Evolutionary conservation across 176 grass and related monocot species (phyloP).

Genomic region (Tuctoria greenei): DNA sequence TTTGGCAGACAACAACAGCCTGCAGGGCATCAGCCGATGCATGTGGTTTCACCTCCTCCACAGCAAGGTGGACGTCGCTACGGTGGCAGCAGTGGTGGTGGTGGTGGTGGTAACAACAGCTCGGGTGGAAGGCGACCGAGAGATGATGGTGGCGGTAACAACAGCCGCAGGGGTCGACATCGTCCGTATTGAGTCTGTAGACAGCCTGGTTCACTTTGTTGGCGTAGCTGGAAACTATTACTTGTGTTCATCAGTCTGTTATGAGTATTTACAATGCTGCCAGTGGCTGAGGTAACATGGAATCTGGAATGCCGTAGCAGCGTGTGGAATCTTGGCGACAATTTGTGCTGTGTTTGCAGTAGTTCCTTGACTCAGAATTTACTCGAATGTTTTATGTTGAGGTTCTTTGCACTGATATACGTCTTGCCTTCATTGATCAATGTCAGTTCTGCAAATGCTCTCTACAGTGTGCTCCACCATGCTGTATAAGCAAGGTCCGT

Average conservation of each 20-base stretch:
- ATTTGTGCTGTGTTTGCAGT: not conserved
- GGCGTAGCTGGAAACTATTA: not conserved
- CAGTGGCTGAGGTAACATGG: not conserved
- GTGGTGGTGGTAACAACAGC: not conserved
- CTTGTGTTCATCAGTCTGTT: not conserved
- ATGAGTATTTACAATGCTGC: not conserved
- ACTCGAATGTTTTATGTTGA: too few relatives aligned
- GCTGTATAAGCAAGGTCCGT: too few relatives aligned
- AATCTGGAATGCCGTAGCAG: not conserved
- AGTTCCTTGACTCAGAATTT: too few relatives aligned
- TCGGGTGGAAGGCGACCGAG: constrained; percentile 23
- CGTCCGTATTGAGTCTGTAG: constrained; percentile 36
- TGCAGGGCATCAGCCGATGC: constrained; percentile 26
- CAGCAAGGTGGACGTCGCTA: constrained; percentile 20
- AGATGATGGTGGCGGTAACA: constrained; percentile 32
- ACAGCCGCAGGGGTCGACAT: constrained; percentile 39
- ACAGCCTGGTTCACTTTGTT: not conserved
- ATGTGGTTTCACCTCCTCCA: constrained; percentile 23
- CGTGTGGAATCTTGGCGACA: not conserved
- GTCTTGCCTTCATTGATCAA: too few relatives aligned
- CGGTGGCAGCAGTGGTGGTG: not conserved
- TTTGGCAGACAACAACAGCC: constrained; percentile 50
- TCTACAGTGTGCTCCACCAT: too few relatives aligned
- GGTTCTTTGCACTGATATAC: too few relatives aligned
- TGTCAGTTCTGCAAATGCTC: too few relatives aligned